Evolutionary conservation across 495 filamentous ascomycete genomes (phyloP), one percentile per base, ranked within the genome.

Genomic region (Daldinia decipiens): DNA sequence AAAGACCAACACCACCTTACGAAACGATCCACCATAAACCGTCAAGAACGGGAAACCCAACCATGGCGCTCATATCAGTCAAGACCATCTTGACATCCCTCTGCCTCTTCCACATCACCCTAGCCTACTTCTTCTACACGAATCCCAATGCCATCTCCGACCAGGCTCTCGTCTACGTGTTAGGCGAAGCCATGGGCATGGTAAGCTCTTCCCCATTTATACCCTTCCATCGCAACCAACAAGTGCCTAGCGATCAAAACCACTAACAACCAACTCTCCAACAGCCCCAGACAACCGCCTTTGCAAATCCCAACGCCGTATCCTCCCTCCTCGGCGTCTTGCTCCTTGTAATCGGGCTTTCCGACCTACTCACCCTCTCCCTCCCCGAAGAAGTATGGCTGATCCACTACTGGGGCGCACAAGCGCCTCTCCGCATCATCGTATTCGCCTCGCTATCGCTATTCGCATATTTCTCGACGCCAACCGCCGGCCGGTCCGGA

Each of bases 181-280:
- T 97, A 13, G 93, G 93, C 47, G 93, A 95, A 77, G 85, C 92
- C 47, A 89, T 95, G 87, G 86, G 87, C 65, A 85, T 96, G 66
- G 91, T 92, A 87, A 68, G 68, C 29, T 13, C 76, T 38, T 38
- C 29, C 21, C 43, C 4, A 51, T 51, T 36, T 31, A n/a, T 19
- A 21, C 13, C n/a, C n/a, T 24, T 19, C 56, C 36, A 36, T 36
- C 34, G 32, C 32, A 9, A 34, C 15, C 39, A 38, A 65, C 12
- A n/a, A 34, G 11, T 54, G n/a, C 2, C 21, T 24, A 24, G 2
- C 0, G 6, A 59, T n/a, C 11, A 27, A 27, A 59, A 40, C 34
- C 8, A 31, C 21, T 29, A 43, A 55, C 12, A 15, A 29, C 29
- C n/a, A 24, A 5, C 29, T 5, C 21, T 11, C 50, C n/a, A 47